Evolutionary conservation across 2,329 filamentous ascomycete species (phyloP).

Genomic region (Hypoxylon sp.): DNA sequence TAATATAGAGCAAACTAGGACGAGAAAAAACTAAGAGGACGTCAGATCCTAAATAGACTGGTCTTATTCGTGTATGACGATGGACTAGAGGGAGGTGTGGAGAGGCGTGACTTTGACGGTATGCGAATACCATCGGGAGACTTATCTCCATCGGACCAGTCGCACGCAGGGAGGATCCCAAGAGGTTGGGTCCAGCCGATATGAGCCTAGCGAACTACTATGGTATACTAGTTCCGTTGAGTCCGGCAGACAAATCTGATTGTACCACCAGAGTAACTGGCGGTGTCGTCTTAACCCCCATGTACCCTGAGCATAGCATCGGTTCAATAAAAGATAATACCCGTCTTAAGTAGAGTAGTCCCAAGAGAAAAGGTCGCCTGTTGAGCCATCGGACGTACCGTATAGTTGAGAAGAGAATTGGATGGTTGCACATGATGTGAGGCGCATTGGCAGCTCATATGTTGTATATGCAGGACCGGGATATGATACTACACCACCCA

Average conservation of each 20-base stretch:
- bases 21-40: conserved; percentile 19
- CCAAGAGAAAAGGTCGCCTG: conserved; percentile 6
- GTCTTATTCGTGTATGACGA: conserved; percentile 20
- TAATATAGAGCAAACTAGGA: conserved; percentile 21
- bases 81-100: conserved; percentile 21
- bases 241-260: conserved; percentile 25
- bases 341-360: conserved; percentile 7
- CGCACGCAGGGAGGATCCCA: conserved; percentile 34
- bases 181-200: conserved; percentile 37
- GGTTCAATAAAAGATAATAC: conserved; percentile 14
- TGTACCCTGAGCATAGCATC: conserved; percentile 5
- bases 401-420: conserved; percentile 20
- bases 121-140: conserved; percentile 42
- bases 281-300: conserved; percentile 20
- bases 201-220: conserved; percentile 34
- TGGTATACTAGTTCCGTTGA: conserved; percentile 26
- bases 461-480: conserved; percentile 42
- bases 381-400: conserved; percentile 13
- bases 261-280: conserved; percentile 17
- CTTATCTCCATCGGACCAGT: conserved; percentile 32
- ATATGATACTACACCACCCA: conserved; percentile 41
- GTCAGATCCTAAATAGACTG: conserved; percentile 9
- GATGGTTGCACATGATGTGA: conserved; percentile 36
- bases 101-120: conserved; percentile 39
- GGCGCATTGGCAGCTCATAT: conserved; percentile 35